phyloP scores from a whole-genome alignment of 108 stramenopile species.

The Aurantiochytrium sp. region DNA sequence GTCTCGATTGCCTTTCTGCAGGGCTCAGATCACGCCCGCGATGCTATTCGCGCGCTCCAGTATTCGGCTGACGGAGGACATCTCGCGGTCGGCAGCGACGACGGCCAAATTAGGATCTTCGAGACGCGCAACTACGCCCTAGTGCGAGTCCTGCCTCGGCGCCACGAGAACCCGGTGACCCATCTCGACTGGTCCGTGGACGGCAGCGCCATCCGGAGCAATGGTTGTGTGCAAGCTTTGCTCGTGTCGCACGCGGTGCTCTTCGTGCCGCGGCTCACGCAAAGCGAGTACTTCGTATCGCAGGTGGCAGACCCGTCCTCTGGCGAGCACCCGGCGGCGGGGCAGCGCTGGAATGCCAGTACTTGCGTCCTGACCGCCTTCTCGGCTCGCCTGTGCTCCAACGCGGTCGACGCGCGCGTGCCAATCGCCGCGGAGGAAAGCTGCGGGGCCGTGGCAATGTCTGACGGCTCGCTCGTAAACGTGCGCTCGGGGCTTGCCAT shows the following conservation, averaged over 20 bases:
- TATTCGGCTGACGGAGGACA: background rate
- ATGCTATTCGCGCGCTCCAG: background rate
- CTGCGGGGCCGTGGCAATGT: no score
- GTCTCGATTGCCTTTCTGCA: background rate
- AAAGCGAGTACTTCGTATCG: background rate
- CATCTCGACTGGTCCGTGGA: background rate
- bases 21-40: background rate
- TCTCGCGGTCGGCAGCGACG: background rate
- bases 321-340: no score
- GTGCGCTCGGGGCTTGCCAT: no score
- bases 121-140: conserved; percentile 2
- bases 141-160: background rate
- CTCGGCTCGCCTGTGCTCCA: no score
- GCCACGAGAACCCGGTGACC: background rate
- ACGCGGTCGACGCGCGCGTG: no score
- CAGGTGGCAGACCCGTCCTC: background rate
- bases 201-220: background rate
- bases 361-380: no score
- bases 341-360: no score
- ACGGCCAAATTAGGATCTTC: background rate
- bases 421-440: no score
- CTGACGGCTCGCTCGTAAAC: no score
- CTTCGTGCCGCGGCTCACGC: background rate
- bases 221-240: background rate
- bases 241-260: no score